phyloP scores from a whole-genome alignment of 2,329 filamentous ascomycete species.

The Aureobasidium sp. region DNA sequence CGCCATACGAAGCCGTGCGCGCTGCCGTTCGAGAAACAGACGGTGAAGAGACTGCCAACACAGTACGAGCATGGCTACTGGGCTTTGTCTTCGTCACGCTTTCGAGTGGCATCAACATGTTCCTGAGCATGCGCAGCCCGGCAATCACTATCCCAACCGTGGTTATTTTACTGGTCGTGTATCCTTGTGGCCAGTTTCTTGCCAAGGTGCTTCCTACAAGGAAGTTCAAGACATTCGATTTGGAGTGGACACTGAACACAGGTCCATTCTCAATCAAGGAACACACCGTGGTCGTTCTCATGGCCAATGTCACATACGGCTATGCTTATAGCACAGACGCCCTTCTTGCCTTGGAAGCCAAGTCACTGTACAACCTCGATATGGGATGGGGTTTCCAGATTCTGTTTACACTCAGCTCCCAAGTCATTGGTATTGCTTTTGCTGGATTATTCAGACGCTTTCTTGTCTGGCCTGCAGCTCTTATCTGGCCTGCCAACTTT shows the following conservation, averaged over 20 bases:
- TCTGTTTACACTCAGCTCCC: slow-evolving; percentile 73
- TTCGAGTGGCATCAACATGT: slow-evolving; percentile 23
- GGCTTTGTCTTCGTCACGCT: slow-evolving; percentile 23
- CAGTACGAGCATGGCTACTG: slow-evolving; percentile 28
- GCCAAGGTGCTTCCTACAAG: slow-evolving; percentile 54
- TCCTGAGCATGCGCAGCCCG: slow-evolving; percentile 26
- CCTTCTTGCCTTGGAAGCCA: slow-evolving; percentile 74
- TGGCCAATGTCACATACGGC: slow-evolving; percentile 20
- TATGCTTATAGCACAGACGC: slow-evolving; percentile 31
- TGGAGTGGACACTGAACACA: slow-evolving; percentile 32
- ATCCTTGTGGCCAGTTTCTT: slow-evolving; percentile 74
- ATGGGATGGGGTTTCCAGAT: slow-evolving; percentile 69
- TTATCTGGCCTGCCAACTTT: slow-evolving; percentile 84
- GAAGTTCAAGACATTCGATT: slow-evolving; percentile 26
- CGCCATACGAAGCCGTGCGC: not conserved
- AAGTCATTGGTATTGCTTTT: slow-evolving; percentile 77
- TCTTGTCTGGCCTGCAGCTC: slow-evolving; percentile 71
- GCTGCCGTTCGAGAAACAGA: not conserved
- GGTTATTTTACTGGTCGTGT: slow-evolving; percentile 57
- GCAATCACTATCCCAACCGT: slow-evolving; percentile 9
- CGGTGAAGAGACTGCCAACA: slow-evolving; percentile 10
- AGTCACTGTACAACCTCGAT: slow-evolving; percentile 66
- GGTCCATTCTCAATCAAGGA: slow-evolving; percentile 50
- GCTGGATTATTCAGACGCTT: slow-evolving; percentile 73
- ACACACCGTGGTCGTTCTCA: slow-evolving; percentile 39